phyloP scores from a whole-genome alignment of 2,329 filamentous ascomycete genomes.

The Trichoderma polysporum region DNA sequence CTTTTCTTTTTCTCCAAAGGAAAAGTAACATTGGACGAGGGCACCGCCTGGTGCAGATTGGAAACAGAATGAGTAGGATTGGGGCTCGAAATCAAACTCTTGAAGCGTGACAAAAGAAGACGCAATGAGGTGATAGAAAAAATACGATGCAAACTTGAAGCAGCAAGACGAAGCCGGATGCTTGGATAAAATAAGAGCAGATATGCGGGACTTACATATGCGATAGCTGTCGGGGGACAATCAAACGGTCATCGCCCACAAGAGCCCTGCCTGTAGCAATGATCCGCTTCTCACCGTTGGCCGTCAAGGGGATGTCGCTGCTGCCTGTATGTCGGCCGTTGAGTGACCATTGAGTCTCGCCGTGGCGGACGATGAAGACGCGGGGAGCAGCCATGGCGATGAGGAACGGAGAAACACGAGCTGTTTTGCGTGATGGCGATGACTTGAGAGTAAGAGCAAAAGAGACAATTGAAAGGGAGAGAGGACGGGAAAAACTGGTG shows the following conservation, averaged over 20 bases:
- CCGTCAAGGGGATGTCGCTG: conserved; percentile 83
- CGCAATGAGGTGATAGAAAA: not conserved
- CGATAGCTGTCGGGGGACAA: conserved; percentile 76
- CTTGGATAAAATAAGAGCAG: not conserved
- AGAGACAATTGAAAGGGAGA: not conserved
- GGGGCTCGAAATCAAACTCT: not conserved
- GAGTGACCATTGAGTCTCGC: conserved; percentile 94
- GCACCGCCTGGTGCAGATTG: not conserved
- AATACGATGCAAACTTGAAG: not conserved
- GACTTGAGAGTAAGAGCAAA: not conserved
- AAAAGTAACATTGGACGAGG: not conserved
- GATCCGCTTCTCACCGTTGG: conserved; percentile 75
- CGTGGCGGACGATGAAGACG: conserved; percentile 82
- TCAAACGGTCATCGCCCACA: conserved; percentile 79
- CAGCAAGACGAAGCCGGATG: not conserved
- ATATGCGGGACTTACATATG: conserved; percentile 66
- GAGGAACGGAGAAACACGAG: not conserved
- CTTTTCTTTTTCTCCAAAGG: not conserved
- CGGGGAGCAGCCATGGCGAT: conserved; percentile 55
- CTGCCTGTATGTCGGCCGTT: conserved; percentile 80
- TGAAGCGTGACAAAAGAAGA: not conserved
- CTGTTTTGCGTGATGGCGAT: not conserved
- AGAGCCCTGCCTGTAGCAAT: conserved; percentile 77
- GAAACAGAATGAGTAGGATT: not conserved
- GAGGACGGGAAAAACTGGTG: not conserved